phyloP scores from a whole-genome alignment of 179 eudicot genomes.

The Vitellaria paradoxa region DNA sequence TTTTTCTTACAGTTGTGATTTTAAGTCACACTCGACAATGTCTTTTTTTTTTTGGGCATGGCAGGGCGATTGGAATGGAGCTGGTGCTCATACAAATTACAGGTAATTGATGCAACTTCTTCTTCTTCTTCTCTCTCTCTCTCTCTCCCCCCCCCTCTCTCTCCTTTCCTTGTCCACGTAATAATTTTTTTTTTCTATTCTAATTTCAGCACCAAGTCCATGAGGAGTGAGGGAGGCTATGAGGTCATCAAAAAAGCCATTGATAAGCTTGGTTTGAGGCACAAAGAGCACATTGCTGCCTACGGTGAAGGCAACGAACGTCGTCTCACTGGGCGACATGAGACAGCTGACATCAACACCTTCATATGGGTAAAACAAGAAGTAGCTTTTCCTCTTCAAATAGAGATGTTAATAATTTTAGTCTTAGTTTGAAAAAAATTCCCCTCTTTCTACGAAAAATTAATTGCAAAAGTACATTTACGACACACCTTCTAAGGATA shows the following conservation, averaged over 20 bases:
- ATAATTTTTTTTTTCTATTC: background rate
- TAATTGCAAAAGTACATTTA: too few relatives aligned
- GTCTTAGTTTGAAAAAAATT: too few relatives aligned
- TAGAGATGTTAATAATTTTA: too few relatives aligned
- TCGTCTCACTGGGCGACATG: slow-evolving; percentile 88
- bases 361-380: slow-evolving; percentile 66
- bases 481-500: too few relatives aligned
- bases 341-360: slow-evolving; percentile 80
- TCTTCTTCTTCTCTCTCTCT: background rate
- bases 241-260: slow-evolving; percentile 85
- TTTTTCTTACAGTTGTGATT: background rate
- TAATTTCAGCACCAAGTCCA: slow-evolving; percentile 71
- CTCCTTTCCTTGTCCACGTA: background rate
- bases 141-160: too few relatives aligned
- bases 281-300: slow-evolving; percentile 96
- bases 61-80: slow-evolving; percentile 99
- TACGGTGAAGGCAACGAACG: slow-evolving; percentile 99
- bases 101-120: too few relatives aligned
- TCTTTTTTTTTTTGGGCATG: background rate
- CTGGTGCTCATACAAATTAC: slow-evolving; percentile 92
- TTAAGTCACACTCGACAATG: background rate
- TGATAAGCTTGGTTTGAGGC: slow-evolving; percentile 71
- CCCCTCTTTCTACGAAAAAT: too few relatives aligned
- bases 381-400: too few relatives aligned
- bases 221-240: slow-evolving; percentile 89